Conservation (phyloP, 768 basidiomycete genomes). For the Lactarius vividus region DNA sequence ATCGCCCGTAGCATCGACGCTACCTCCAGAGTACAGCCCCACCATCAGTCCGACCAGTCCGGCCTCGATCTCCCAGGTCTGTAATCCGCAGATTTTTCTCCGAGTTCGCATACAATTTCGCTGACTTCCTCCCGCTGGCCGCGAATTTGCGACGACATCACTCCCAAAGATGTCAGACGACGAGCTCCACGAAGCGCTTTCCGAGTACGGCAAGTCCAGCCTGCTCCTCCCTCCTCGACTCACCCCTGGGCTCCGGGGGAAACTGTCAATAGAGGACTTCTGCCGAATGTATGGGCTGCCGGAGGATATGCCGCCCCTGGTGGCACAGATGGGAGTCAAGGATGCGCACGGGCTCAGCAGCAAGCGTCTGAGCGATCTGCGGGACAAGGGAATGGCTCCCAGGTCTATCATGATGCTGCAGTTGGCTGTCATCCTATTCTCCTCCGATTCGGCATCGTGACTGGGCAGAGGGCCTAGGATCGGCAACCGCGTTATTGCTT, state of each 20-base stretch:
- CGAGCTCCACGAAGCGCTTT: constrained; percentile 15
- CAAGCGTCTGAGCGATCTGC: constrained; percentile 11
- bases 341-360: constrained; percentile 16
- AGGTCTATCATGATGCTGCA: constrained; percentile 16
- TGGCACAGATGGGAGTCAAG: constrained; percentile 10
- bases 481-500: not conserved
- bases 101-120: not conserved
- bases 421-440: constrained; percentile 13
- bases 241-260: constrained; percentile 8
- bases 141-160: not conserved
- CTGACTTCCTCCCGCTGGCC: not conserved
- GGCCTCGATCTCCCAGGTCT: constrained; percentile 17
- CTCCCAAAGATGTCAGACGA: constrained; percentile 16
- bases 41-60: not conserved
- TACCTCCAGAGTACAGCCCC: not conserved
- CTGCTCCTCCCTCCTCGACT: constrained; percentile 16
- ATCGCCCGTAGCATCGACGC: not conserved
- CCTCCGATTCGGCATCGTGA: not conserved
- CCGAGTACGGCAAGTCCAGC: constrained; percentile 1
- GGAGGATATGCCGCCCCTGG: constrained; percentile 2
- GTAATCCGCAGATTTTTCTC: not conserved
- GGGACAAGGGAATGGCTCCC: not conserved
- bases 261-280: constrained; percentile 9
- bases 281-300: constrained; percentile 14
- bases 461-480: no score